phyloP scores from a whole-genome alignment of 108 stramenopile species.

The Discostella stelligeroides region DNA sequence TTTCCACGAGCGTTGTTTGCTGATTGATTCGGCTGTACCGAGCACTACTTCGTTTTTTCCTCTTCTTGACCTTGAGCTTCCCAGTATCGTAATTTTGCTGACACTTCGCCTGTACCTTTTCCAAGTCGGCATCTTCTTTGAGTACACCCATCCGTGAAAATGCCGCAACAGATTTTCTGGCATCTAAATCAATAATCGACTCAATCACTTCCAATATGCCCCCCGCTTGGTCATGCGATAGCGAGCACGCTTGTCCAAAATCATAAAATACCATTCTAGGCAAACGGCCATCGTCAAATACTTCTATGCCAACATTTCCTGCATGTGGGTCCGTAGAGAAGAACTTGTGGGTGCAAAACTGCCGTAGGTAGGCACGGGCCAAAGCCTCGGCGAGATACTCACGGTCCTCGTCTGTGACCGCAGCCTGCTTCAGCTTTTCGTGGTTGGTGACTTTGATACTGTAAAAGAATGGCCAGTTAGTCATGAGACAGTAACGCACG shows the following conservation, averaged over 20 bases:
- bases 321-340: conserved; percentile 88
- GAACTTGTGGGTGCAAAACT: conserved; percentile 81
- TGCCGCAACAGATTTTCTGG: conserved; percentile 69
- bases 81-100: conserved; percentile 82
- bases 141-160: conserved; percentile 84
- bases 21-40: conserved; percentile 18
- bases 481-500: background rate
- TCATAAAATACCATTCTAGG: conserved; percentile 85
- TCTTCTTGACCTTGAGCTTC: conserved; percentile 56
- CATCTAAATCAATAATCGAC: conserved; percentile 81
- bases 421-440: conserved; percentile 63
- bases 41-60: conserved; percentile 37
- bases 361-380: conserved; percentile 78
- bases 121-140: conserved; percentile 71
- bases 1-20: conserved; percentile 14
- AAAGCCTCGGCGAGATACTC: conserved; percentile 75
- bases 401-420: conserved; percentile 65
- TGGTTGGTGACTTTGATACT: conserved; percentile 77
- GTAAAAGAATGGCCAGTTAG: background rate
- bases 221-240: conserved; percentile 64
- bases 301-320: conserved; percentile 84
- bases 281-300: conserved; percentile 46
- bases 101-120: conserved; percentile 68
- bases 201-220: conserved; percentile 86
- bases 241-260: conserved; percentile 84